A percentile compares a stretch with the other conserved stretches of the same genome.
phyloP scores from a whole-genome alignment of 2,329 filamentous ascomycete genomes.

The Pyrenophora seminiperda region DNA sequence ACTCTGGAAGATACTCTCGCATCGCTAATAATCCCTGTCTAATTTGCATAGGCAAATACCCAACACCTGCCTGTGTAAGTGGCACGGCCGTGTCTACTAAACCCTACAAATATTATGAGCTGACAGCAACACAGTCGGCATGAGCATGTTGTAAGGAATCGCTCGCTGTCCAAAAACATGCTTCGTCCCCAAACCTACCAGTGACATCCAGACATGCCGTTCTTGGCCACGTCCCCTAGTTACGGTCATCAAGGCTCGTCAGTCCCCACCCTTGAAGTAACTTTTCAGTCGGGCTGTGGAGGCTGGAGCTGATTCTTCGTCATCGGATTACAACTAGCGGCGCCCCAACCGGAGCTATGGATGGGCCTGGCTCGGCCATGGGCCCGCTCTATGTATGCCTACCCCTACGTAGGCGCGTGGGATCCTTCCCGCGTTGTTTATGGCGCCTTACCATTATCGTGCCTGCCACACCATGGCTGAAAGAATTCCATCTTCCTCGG shows the following conservation, averaged over 20 bases:
- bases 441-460: conserved; percentile 8
- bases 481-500: conserved; percentile 24
- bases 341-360: conserved; percentile 20
- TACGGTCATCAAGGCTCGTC: conserved; percentile 5
- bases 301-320: background rate
- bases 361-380: conserved; percentile 44
- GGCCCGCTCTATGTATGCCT: conserved; percentile 58
- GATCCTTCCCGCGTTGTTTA: conserved; percentile 53
- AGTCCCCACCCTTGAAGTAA: conserved; percentile 6
- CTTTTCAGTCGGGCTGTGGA: conserved; percentile 3
- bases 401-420: conserved; percentile 55
- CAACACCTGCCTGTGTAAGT: conserved; percentile 32
- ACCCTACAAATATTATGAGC: conserved; percentile 23
- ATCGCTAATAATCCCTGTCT: conserved; percentile 43
- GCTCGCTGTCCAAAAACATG: conserved; percentile 21
- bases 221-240: conserved; percentile 7
- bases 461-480: background rate
- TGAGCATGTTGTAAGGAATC: conserved; percentile 19
- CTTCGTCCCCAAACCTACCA: conserved; percentile 9
- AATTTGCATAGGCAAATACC: conserved; percentile 41
- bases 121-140: conserved; percentile 26
- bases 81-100: conserved; percentile 29
- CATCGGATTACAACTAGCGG: conserved; percentile 12
- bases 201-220: conserved; percentile 23
- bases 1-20: conserved; percentile 43